Evolutionary conservation across 768 basidiomycete species (phyloP).

Genomic region (Kwoniella dejecticola): DNA sequence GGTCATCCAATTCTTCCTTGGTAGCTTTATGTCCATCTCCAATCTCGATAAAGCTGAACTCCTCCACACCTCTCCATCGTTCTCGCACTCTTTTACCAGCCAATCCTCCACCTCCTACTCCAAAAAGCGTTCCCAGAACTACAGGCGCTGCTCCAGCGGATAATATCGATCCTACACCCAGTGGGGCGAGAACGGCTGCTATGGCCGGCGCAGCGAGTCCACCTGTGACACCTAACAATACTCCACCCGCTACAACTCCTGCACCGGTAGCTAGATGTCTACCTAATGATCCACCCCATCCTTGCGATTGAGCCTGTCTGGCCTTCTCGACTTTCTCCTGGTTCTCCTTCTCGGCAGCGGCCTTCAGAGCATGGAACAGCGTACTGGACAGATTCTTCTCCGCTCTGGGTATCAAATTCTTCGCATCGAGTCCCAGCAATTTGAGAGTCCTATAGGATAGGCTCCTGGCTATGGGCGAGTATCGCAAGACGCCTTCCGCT

Average conservation of each 20-base stretch:
- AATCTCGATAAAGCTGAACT: slow-evolving; percentile 58
- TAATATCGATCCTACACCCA: slow-evolving; percentile 53
- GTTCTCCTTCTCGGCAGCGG: slow-evolving; percentile 33
- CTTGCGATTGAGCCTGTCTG: slow-evolving; percentile 52
- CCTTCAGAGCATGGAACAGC: slow-evolving; percentile 47
- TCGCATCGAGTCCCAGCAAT: slow-evolving; percentile 34
- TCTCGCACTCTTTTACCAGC: slow-evolving; percentile 55
- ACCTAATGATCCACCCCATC: slow-evolving; percentile 57
- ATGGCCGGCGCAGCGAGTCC: slow-evolving; percentile 58
- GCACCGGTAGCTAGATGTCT: slow-evolving; percentile 55
- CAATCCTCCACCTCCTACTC: slow-evolving; percentile 57
- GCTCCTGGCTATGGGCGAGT: slow-evolving; percentile 44
- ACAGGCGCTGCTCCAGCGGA: slow-evolving; percentile 55
- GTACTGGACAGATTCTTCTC: slow-evolving; percentile 44
- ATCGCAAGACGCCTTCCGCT: slow-evolving; percentile 40
- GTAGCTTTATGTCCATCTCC: slow-evolving; percentile 48
- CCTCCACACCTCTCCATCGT: slow-evolving; percentile 57
- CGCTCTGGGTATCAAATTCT: slow-evolving; percentile 31
- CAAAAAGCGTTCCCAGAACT: slow-evolving; percentile 57
- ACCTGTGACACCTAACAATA: slow-evolving; percentile 57
- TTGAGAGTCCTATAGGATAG: slow-evolving; percentile 38
- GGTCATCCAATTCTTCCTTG: slow-evolving; percentile 43
- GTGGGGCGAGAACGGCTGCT: slow-evolving; percentile 54
- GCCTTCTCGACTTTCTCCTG: slow-evolving; percentile 48
- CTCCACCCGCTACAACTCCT: slow-evolving; percentile 56